A percentile compares a stretch with the other conserved stretches of the same genome.
Conservation (phyloP, 495 filamentous ascomycete genomes). For the Penicillium mononematosum region DNA sequence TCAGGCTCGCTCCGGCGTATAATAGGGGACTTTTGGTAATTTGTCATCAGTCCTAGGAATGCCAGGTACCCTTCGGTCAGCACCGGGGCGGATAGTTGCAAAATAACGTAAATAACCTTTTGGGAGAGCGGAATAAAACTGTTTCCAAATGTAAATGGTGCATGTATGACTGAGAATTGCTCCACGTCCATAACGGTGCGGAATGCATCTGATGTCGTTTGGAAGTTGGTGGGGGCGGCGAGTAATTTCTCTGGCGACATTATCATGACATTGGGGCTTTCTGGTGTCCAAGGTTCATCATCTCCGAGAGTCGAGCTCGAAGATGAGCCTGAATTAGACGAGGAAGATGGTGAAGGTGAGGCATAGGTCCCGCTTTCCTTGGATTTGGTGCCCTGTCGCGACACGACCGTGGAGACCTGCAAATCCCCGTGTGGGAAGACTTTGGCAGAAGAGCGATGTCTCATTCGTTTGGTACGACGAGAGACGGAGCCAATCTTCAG, state of each 20-base stretch:
- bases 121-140: slow-evolving; percentile 24
- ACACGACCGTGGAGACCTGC: slow-evolving; percentile 24
- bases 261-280: slow-evolving; percentile 6
- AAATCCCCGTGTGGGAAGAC: slow-evolving; percentile 21
- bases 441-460: slow-evolving; percentile 19
- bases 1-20: slow-evolving; percentile 24
- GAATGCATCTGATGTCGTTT: slow-evolving; percentile 26
- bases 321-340: slow-evolving; percentile 11
- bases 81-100: slow-evolving; percentile 21
- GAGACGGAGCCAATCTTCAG: slow-evolving; percentile 29
- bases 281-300: slow-evolving; percentile 9
- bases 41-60: slow-evolving; percentile 28
- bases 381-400: slow-evolving; percentile 6
- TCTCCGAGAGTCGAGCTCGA: slow-evolving; percentile 9
- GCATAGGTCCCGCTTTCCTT: slow-evolving; percentile 7
- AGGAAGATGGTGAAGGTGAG: slow-evolving; percentile 11
- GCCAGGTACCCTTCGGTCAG: slow-evolving; percentile 30
- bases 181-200: slow-evolving; percentile 26
- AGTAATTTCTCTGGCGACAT: slow-evolving; percentile 25
- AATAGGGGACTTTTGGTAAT: slow-evolving; percentile 27
- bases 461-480: slow-evolving; percentile 25
- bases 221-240: slow-evolving; percentile 16
- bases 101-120: slow-evolving; percentile 22
- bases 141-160: slow-evolving; percentile 25
- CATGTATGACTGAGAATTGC: slow-evolving; percentile 27